Evolutionary conservation across 495 filamentous ascomycete genomes (phyloP), one percentile per base, ranked within the genome.

Genomic region (Staphylotrichum longicolle): DNA sequence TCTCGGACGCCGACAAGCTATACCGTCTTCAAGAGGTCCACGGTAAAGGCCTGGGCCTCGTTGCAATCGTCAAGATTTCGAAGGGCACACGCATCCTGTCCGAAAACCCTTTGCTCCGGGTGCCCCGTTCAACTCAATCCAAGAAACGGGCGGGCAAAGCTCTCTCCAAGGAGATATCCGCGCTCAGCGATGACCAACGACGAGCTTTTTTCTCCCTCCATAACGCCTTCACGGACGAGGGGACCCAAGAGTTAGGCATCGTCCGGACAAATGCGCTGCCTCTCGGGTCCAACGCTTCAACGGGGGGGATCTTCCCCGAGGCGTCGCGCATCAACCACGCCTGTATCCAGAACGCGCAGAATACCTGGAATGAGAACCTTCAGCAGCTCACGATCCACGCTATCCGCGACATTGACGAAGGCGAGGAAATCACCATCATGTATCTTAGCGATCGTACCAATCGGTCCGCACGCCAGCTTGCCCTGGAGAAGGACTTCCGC

Each of bases 11-110:
- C 37, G 37, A 33, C 47, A 49, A 49, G 47, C 27, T 49, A 7
- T 46, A 49, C 30, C 11, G 3, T 14, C 6, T 49, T 33, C 47
- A 49, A 49, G 47, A 49, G 20, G 47, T 49, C 8, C 8, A 1
- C 8, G 47, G 47, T 5, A 49, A 49, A 7, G 47, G 47, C 47
- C 27, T 49, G 20, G 47, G 47, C 47, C 27, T 33, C 4, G 20
- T 49, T 7, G 6, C 47, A 2, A 49, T 20, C 47, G 3, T 10
- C 27, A 49, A 49, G 47, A 49, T 49, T 12, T 3, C 47, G 4
- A 49, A 33, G 30, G 47, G 47, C 47, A 49, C 47, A 20, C 47
- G 47, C 47, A 49, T 49, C 47, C 47, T 49, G 20, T 33, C 47
- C 3, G 47, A 49, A 49, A 2, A 3, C 4, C 27, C 47, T 33